Evolutionary conservation across 306 rosid species (phyloP).

Genomic region (Fragaria ananassa): DNA sequence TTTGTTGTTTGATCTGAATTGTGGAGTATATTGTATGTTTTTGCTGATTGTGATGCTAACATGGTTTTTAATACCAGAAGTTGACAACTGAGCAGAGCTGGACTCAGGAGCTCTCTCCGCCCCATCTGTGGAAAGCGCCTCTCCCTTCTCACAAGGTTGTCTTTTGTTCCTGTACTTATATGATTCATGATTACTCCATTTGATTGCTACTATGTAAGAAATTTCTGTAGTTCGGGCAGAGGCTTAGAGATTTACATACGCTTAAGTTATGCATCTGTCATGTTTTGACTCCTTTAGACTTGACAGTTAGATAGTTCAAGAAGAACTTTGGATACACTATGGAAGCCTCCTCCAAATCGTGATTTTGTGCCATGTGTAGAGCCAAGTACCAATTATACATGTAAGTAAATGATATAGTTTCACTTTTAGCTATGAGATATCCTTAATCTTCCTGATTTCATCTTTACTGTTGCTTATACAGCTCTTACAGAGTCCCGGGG

Average conservation of each 20-base stretch:
- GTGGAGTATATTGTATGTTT: conserved; percentile 1
- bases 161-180: conserved; percentile 15
- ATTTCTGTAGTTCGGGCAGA: neutral
- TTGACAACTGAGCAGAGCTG: conserved; percentile 60
- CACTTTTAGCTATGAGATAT: neutral
- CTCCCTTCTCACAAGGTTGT: conserved; percentile 67
- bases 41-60: conserved; percentile 47
- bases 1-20: conserved; percentile 13
- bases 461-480: conserved; percentile 34
- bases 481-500: conserved; percentile 64
- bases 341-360: conserved; percentile 74
- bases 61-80: conserved; percentile 46
- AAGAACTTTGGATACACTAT: conserved; percentile 48
- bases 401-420: conserved; percentile 34
- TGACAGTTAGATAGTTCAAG: conserved; percentile 53
- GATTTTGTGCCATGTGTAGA: conserved; percentile 66
- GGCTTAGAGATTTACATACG: conserved; percentile 15
- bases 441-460: conserved; percentile 18
- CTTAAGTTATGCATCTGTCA: conserved; percentile 39
- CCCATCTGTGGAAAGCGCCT: conserved; percentile 55
- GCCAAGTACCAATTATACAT: conserved; percentile 59
- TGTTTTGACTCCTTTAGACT: conserved; percentile 48
- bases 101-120: conserved; percentile 73
- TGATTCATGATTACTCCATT: neutral
- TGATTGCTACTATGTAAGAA: neutral